These are phyloP conservation scores for Acanthamoeba healyi DNA, from an alignment of 208 protist genomes.

Conservation along the genomic window DNA sequence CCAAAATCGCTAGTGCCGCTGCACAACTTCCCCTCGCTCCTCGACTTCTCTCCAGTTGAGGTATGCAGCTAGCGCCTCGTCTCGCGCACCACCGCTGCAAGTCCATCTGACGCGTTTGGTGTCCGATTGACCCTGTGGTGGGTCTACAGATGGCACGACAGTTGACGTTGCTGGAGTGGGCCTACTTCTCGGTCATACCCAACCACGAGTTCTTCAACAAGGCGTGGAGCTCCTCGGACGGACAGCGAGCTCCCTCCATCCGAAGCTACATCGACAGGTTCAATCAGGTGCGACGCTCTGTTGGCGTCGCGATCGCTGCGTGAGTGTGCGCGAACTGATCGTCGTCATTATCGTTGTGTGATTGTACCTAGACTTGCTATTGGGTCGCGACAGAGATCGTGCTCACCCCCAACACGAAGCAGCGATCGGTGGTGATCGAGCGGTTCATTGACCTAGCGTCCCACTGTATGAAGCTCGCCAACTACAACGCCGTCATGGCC, in stretches of 20 bases:
- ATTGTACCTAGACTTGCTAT: conserved; percentile 53
- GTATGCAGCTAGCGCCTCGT: too few relatives aligned
- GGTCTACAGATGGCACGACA: conserved; percentile 54
- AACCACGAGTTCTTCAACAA: conserved; percentile 24
- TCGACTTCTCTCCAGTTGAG: conserved; percentile 28
- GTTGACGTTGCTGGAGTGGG: conserved; percentile 14
- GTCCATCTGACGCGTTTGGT: too few relatives aligned
- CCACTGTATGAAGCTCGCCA: not conserved
- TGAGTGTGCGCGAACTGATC: too few relatives aligned
- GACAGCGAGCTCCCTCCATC: not conserved
- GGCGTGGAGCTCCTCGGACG: not conserved
- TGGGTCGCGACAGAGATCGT: conserved; percentile 70
- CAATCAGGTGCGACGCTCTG: conserved; percentile 27
- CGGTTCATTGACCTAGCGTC: conserved; percentile 44
- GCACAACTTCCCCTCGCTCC: not conserved
- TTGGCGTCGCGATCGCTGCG: too few relatives aligned
- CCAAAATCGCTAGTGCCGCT: not conserved
- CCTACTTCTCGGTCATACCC: not conserved
- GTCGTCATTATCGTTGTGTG: too few relatives aligned
- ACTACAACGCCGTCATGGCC: conserved; percentile 69
- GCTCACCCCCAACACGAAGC: conserved; percentile 50
- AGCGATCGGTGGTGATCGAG: conserved; percentile 34
- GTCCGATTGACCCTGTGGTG: too few relatives aligned
- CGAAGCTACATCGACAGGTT: conserved; percentile 23
- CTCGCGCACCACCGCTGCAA: too few relatives aligned